Percentiles rank a stretch among this genome's conserved stretches.
phyloP scores from a whole-genome alignment of 2,329 filamentous ascomycete genomes.

The Westerdykella aurantiaca region DNA sequence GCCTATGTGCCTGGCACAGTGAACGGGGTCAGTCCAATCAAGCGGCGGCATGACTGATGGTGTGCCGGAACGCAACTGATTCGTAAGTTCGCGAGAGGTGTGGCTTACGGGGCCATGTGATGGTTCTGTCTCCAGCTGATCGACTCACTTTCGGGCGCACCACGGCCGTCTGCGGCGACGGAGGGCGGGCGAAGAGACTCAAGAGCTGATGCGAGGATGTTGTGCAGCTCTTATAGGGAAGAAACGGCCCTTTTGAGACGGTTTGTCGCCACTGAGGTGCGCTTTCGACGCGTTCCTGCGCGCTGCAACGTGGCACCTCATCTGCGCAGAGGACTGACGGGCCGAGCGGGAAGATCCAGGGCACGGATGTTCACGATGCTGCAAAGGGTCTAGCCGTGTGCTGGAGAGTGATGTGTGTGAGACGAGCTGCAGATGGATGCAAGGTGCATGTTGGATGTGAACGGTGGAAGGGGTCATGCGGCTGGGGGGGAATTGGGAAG shows the following conservation, averaged over 20 bases:
- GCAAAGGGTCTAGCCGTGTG: slow-evolving; percentile 8
- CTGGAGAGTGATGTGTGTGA: slow-evolving; percentile 15
- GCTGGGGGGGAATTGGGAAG: slow-evolving; percentile 7
- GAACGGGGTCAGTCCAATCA: slow-evolving; percentile 27
- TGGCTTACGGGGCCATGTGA: slow-evolving; percentile 38
- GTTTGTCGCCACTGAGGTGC: slow-evolving; percentile 22
- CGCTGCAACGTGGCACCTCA: slow-evolving; percentile 36
- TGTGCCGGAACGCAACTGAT: slow-evolving; percentile 35
- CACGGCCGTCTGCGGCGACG: slow-evolving; percentile 7
- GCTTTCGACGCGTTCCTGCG: slow-evolving; percentile 26
- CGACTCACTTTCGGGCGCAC: slow-evolving; percentile 28
- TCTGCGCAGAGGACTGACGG: slow-evolving; percentile 28
- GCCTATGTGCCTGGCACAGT: slow-evolving; percentile 34
- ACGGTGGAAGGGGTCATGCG: neutral
- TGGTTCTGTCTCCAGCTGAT: slow-evolving; percentile 31
- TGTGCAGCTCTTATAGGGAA: slow-evolving; percentile 20
- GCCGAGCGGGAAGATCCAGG: slow-evolving; percentile 35
- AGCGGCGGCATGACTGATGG: slow-evolving; percentile 21
- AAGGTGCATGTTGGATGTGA: slow-evolving; percentile 3
- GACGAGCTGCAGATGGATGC: slow-evolving; percentile 23
- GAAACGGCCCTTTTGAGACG: slow-evolving; percentile 15
- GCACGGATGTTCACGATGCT: slow-evolving; percentile 22
- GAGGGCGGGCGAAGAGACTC: slow-evolving; percentile 11
- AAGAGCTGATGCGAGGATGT: slow-evolving; percentile 6
- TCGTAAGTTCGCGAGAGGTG: slow-evolving; percentile 29